Evolutionary conservation across 1,284 basidiomycete genomes (phyloP).

Genomic region (Xanthoconium separans): DNA sequence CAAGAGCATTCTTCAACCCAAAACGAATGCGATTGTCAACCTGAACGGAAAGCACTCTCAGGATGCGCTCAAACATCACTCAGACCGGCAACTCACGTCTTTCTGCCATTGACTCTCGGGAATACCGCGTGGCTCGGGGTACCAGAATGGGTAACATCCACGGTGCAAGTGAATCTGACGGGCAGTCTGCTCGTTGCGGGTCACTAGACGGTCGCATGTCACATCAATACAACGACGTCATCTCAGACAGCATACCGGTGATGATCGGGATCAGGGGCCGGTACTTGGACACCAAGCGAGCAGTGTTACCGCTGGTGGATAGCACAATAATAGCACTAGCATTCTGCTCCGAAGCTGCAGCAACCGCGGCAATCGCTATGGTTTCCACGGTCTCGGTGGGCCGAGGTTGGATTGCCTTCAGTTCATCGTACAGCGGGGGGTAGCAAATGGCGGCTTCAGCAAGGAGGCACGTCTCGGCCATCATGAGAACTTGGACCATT

Average conservation of each 20-base stretch:
- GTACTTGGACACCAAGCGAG: slow-evolving; percentile 96
- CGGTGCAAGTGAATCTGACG: slow-evolving; percentile 97
- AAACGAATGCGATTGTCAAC: slow-evolving; percentile 90
- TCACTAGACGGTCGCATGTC: slow-evolving; percentile 55
- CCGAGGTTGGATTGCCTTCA: slow-evolving; percentile 74
- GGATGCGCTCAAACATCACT: neutral
- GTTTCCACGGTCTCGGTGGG: slow-evolving; percentile 94
- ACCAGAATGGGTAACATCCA: slow-evolving; percentile 97
- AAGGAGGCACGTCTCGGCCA: slow-evolving; percentile 96
- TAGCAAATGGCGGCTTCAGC: slow-evolving; percentile 94
- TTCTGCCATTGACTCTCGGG: slow-evolving; percentile 93
- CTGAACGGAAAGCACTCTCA: slow-evolving; percentile 35
- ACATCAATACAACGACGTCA: slow-evolving; percentile 1
- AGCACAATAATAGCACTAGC: slow-evolving; percentile 95
- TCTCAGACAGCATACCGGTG: slow-evolving; percentile 58
- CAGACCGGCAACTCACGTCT: slow-evolving; percentile 62
- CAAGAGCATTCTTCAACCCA: slow-evolving; percentile 87
- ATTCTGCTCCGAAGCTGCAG: slow-evolving; percentile 91
- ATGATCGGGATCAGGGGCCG: slow-evolving; percentile 93
- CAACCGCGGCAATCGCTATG: slow-evolving; percentile 90
- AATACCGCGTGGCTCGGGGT: slow-evolving; percentile 89
- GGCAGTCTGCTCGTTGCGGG: slow-evolving; percentile 93
- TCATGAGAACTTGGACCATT: slow-evolving; percentile 78
- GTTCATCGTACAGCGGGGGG: slow-evolving; percentile 87
- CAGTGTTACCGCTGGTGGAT: slow-evolving; percentile 96